Base-by-base conservation (phyloP, 2,329 filamentous ascomycete genomes). In the Talaromyces verruculosus region DNA sequence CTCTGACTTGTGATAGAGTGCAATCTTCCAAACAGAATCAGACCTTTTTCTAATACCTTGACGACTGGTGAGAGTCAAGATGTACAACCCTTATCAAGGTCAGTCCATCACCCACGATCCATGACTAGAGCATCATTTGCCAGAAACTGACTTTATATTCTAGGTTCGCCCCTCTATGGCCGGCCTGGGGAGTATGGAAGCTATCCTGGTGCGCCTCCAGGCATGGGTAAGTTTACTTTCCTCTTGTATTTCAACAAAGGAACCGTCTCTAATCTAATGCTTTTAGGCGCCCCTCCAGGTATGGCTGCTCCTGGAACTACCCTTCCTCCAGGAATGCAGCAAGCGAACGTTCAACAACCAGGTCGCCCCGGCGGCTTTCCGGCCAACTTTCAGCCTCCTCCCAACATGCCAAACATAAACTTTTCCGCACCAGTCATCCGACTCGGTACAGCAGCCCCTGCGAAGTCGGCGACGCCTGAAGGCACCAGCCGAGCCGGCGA, bases 371-470 rank as follows among this genome's bases (percentile, higher is more conserved):
- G 88, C 74, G 91, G 88, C 74, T 88, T 96, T 69, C 92, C 92
- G 68, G 83, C 89, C 67, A 92, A 88, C 78, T 97, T 97, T 80
- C 91, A 96, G 82, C 88, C 92, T 59, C 93, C 94, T 10, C 84
- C 91, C 61, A 97, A 95, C 76, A 91, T 97, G 85, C 93, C 94
- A 61, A 96, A 96, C 77, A 97, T 99, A 83, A 97, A 99, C 82
- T 97, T 98, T 83, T 96, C 91, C 74, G 95, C 95, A 41, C 93
- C 94, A 65, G 93, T 98, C 67, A 98, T 99, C 75, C 91, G 95
- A 64, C 86, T 99, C 55, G 95, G 94, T 49, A 94, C 93, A 1
- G 86, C 89, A 3, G 86, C 81, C 22, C 78, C 88, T 2, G 79
- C 85, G n/a, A 92, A 92, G 74, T 83, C 88, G 30, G 74, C 78